Evolutionary conservation across 116 monocot species (phyloP).

Genomic region (Trichopus zeylanicus): DNA sequence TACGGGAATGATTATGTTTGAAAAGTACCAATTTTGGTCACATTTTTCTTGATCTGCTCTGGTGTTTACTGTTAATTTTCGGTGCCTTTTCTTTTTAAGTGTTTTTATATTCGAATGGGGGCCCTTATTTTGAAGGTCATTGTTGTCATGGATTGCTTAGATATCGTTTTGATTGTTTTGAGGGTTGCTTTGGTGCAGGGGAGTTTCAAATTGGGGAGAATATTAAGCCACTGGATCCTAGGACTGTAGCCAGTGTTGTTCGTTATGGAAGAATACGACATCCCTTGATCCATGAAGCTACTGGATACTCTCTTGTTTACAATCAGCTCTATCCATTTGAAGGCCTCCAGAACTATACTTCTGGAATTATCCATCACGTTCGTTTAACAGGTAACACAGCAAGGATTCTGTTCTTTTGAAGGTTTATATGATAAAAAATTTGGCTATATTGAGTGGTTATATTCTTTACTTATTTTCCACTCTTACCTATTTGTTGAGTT

Average conservation of each 20-base stretch:
- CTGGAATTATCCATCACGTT: conserved; percentile 96
- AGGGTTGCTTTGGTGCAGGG: conserved; percentile 27
- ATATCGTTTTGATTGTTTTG: not conserved
- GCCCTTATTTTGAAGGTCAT: not conserved
- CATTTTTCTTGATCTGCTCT: no score
- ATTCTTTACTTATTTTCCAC: not conserved
- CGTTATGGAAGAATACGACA: conserved; percentile 34
- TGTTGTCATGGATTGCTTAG: not conserved
- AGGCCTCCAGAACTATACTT: conserved; percentile 75
- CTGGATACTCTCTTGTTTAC: conserved; percentile 72
- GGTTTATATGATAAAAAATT: not conserved
- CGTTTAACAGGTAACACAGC: conserved; percentile 46
- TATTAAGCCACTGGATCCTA: conserved; percentile 62
- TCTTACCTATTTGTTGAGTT: no score
- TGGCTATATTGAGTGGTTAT: not conserved
- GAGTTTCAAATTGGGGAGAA: conserved; percentile 65
- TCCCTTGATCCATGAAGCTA: conserved; percentile 24
- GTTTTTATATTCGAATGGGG: no score
- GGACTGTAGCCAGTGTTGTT: conserved; percentile 52
- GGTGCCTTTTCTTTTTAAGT: no score
- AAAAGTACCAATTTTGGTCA: no score
- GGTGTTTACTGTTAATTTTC: no score
- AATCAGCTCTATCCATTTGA: conserved; percentile 77
- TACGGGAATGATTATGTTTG: no score
- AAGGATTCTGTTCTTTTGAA: not conserved